These are phyloP conservation scores for Dendrocalamus latiflorus DNA, from an alignment of 202 grass and related monocot species.

Conservation along the genomic window DNA sequence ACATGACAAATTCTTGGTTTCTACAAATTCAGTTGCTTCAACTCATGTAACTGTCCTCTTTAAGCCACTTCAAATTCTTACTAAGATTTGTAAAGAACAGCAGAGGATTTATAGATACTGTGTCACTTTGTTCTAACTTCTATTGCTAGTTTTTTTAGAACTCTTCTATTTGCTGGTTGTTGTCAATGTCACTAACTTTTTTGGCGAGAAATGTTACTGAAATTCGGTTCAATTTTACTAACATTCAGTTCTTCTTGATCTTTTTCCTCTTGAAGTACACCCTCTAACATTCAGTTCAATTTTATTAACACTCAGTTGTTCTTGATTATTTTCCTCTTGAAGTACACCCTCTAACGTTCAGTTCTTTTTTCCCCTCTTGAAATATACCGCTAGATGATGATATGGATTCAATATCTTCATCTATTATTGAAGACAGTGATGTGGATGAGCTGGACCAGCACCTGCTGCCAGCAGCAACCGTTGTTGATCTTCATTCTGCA, in stretches of 20 bases:
- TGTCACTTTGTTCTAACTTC: constrained; percentile 21
- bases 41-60: not conserved
- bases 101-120: not conserved
- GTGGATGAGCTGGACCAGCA: constrained; percentile 58
- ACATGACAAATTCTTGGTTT: not conserved
- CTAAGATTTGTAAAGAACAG: not conserved
- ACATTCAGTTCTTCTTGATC: constrained; percentile 12
- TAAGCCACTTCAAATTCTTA: not conserved
- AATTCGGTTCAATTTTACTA: not conserved
- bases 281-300: not conserved
- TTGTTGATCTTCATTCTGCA: constrained; percentile 25
- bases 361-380: not conserved
- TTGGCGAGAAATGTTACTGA: not conserved
- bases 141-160: not conserved
- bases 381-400: constrained; percentile 54
- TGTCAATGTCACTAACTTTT: not conserved
- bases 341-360: constrained; percentile 2
- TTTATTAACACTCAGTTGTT: constrained; percentile 7
- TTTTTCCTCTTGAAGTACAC: not conserved
- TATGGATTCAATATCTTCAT: constrained; percentile 53
- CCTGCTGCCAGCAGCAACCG: constrained; percentile 19
- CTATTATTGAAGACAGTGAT: constrained; percentile 46
- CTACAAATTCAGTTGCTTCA: not conserved
- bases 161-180: not conserved
- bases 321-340: not conserved